A percentile compares a stretch with the other conserved stretches of the same genome.
Conservation (phyloP, 768 basidiomycete genomes). For the Hysterangium stoloniferum region DNA sequence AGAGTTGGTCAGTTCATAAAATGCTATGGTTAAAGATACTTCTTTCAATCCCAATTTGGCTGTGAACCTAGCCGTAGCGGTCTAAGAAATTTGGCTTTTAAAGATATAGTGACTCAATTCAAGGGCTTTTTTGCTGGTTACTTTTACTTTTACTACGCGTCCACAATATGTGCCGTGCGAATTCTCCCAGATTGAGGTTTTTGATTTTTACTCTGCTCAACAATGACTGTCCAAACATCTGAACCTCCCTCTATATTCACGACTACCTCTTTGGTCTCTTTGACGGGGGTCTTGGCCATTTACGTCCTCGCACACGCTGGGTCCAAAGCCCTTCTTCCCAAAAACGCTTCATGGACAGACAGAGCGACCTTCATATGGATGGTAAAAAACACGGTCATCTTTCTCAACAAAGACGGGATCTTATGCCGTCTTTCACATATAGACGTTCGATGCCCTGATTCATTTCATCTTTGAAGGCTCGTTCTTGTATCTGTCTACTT, state of each 20-base stretch:
- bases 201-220: background rate
- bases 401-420: background rate
- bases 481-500: conserved; percentile 69
- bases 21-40: too few relatives aligned
- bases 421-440: background rate
- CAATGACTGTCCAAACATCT: conserved; percentile 3
- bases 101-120: too few relatives aligned
- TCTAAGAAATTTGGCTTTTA: too few relatives aligned
- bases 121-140: too few relatives aligned
- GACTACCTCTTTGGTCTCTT: conserved; percentile 53
- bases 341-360: conserved; percentile 56
- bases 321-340: conserved; percentile 51
- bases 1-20: too few relatives aligned
- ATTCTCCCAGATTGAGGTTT: background rate
- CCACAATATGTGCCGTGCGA: too few relatives aligned
- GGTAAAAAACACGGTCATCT: conserved; percentile 31
- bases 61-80: too few relatives aligned
- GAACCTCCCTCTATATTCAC: conserved; percentile 36
- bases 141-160: too few relatives aligned
- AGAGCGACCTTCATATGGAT: conserved; percentile 72
- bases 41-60: too few relatives aligned
- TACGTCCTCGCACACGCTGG: conserved; percentile 45
- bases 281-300: conserved; percentile 48
- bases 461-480: conserved; percentile 77
- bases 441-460: conserved; percentile 77